Base-by-base conservation (phyloP, 768 basidiomycete genomes). In the Tulasnella sp. region DNA sequence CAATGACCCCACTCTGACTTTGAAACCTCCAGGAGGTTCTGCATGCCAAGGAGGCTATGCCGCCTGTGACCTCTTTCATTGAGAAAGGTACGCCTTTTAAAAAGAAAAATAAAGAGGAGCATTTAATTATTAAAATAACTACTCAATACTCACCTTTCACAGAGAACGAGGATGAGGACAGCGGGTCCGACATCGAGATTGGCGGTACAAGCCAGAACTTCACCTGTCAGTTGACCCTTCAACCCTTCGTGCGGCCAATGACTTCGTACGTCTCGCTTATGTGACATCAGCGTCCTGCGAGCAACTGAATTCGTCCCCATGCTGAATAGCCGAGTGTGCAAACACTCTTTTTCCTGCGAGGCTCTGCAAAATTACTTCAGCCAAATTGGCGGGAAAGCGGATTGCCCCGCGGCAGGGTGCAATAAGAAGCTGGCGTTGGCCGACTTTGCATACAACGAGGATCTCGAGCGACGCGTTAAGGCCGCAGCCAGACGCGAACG, bases 151-250 rank as follows among this genome's bases (percentile, higher is more conserved):
- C n/a, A n/a, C n/a, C n/a, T 22, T 29, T 12, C 55, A n/a, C 68
- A 92, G 91, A 92, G 78, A 76, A 79, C 43, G 87, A 81, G 9
- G 89, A 91, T 62, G 82, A 78, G 29, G 87, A 85, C 55, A 87
- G 87, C 59, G 92, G 93, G 30, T 87, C 92, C 53, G 93, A 96
- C 11, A 70, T 98, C 30, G 85, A 92, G 70, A 74, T 94, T 51
- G 93, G 93, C 53, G 92, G 90, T 24, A 77, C 83, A 27, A 85
- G 83, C 4, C 86, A 88, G 66, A 83, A 82, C 65, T 90, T 83
- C 75, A 84, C 81, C 57, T 94, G 92, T 64, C 92, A 92, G 1
- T 73, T 98, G 51, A 82, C 85, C 0, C 74, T 92, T 45, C 78
- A 73, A 2, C 68, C 76, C 12, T 75, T 90, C 41, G 76, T 75